These are phyloP conservation scores for Ricinus communis DNA, from an alignment of 345 rosid genomes.

Conservation along the genomic window DNA sequence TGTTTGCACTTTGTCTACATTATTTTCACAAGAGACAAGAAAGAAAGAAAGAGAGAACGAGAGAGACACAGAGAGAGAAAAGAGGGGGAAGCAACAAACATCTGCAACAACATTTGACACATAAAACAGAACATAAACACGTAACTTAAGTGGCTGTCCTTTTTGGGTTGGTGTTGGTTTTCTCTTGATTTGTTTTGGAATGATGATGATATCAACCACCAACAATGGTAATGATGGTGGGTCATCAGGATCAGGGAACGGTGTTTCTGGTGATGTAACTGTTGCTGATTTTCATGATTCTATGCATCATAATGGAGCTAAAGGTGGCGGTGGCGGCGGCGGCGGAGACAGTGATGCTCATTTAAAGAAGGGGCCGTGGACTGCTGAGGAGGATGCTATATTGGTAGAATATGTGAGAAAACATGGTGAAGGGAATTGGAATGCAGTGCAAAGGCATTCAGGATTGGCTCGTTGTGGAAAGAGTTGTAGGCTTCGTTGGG, in stretches of 20 bases:
- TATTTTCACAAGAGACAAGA: background rate
- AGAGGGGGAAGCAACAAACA: background rate
- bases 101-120: background rate
- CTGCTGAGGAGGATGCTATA: conserved; percentile 29
- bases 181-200: background rate
- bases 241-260: background rate
- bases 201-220: conserved; percentile 8
- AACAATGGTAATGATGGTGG: background rate
- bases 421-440: conserved; percentile 37
- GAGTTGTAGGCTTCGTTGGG: conserved; percentile 33
- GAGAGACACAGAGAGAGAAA: too few relatives aligned
- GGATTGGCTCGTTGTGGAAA: conserved; percentile 29
- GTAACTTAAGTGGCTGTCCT: background rate
- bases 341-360: background rate
- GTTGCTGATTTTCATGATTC: background rate
- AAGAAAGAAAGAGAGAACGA: background rate
- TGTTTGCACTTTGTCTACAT: too few relatives aligned
- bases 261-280: background rate
- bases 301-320: background rate
- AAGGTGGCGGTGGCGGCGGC: background rate
- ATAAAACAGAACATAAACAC: background rate
- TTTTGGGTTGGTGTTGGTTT: background rate
- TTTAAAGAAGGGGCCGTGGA: conserved; percentile 34
- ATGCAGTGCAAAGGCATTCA: conserved; percentile 24
- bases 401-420: conserved; percentile 26